phyloP scores from a whole-genome alignment of 495 filamentous ascomycete species.

The Cercophora sp. region DNA sequence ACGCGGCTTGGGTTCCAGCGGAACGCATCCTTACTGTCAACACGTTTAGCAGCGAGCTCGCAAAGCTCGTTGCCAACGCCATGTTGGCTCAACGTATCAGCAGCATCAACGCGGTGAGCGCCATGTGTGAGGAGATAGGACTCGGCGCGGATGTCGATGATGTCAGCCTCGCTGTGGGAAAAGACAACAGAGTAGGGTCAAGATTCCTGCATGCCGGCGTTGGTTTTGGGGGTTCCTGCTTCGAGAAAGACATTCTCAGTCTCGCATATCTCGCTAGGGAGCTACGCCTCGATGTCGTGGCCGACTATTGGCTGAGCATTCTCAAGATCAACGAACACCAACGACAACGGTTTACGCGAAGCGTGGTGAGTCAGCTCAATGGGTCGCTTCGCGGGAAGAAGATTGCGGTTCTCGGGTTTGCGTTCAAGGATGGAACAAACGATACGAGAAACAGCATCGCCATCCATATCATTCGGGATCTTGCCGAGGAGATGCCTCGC shows the following conservation, averaged over 20 bases:
- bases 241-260: conserved; percentile 78
- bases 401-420: conserved; percentile 69
- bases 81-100: conserved; percentile 81
- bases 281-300: conserved; percentile 66
- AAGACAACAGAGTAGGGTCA: conserved; percentile 66
- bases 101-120: conserved; percentile 76
- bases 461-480: conserved; percentile 59
- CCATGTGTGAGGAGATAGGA: conserved; percentile 75
- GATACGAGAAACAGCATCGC: conserved; percentile 73
- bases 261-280: conserved; percentile 70
- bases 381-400: conserved; percentile 68
- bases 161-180: conserved; percentile 63
- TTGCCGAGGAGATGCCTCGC: conserved; percentile 58
- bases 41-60: conserved; percentile 74
- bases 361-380: conserved; percentile 63
- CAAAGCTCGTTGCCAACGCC: conserved; percentile 77
- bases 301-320: conserved; percentile 71
- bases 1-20: conserved; percentile 66
- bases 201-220: conserved; percentile 74
- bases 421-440: conserved; percentile 79
- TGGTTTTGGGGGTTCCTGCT: conserved; percentile 80
- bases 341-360: conserved; percentile 60
- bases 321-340: conserved; percentile 76
- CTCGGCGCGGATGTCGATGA: conserved; percentile 64
- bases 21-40: conserved; percentile 67